A percentile compares a stretch with the other conserved stretches of the same genome.
These are phyloP conservation scores for Fusarium siculi DNA, from an alignment of 2,329 filamentous ascomycete species.

Conservation along the genomic window DNA sequence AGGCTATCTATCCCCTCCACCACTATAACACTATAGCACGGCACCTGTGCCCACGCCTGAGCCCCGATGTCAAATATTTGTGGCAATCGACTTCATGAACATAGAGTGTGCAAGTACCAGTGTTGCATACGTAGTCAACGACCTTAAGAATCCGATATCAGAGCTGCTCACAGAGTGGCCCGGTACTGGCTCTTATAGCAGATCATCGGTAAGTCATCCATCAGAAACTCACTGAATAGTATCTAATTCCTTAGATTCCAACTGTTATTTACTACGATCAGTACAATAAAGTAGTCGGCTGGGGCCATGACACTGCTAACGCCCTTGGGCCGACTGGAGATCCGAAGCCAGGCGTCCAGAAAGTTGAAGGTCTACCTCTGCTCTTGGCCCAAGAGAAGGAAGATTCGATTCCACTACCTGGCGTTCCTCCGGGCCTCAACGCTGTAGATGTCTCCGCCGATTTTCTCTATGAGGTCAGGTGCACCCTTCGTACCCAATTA, in stretches of 20 bases:
- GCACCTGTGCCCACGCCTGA: neutral
- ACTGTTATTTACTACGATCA: neutral
- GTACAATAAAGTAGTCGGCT: neutral
- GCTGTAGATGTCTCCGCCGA: neutral
- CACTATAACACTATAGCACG: neutral
- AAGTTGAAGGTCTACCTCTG: neutral
- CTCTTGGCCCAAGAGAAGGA: neutral
- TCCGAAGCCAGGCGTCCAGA: neutral
- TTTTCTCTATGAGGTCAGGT: neutral
- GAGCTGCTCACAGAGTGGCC: neutral
- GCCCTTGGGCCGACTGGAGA: neutral
- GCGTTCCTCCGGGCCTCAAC: neutral
- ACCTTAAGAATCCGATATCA: neutral
- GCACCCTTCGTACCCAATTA: neutral
- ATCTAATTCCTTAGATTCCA: neutral
- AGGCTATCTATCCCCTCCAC: neutral
- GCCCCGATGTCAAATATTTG: rapidly evolving
- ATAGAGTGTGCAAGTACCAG: rapidly evolving
- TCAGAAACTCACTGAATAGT: no score
- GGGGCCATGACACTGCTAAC: neutral
- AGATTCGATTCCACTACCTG: rapidly evolving
- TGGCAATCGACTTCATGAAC: neutral
- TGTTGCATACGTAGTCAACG: neutral
- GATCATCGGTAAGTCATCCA: neutral
- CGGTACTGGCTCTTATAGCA: neutral